Base-by-base conservation (phyloP, 192 early-diverging fungal species). In the Oehlia diaphana region DNA sequence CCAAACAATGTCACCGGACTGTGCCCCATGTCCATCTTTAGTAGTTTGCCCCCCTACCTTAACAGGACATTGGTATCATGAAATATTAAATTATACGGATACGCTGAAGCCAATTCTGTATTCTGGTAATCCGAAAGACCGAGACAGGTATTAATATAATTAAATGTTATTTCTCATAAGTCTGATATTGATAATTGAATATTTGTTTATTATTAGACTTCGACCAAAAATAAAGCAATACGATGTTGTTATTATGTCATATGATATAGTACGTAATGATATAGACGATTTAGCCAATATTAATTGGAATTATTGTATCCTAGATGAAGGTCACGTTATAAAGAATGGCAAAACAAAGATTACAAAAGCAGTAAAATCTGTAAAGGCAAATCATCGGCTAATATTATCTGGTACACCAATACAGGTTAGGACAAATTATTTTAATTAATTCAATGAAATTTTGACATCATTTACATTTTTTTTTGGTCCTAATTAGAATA, bases 291-390 rank as follows among this genome's bases (percentile, higher is more conserved):
- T 98, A 65, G 79, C 83, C 4, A 78, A 82, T 13, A 85, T 93
- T 47, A 81, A 88, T 72, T 99, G 94, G 93, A 98, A 98, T 84
- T 99, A 97, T 82, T 97, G 95, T 80, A 92, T 97, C 71, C 85
- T 99, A 63, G 98, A 99, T 83, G 98, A 99, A 87, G 98, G 98
- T 0, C 98, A 99, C 81, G 90, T 96, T 35, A 99, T 99, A 85
- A 96, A 96, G 81, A 99, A 99, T 78, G 92, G 94, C 10, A 89
- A 91, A 66, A 97, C 98, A 19, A 97, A 98, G 81, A 91, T 97
- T 28, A 98, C 98, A 7, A 92, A 94, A 80, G 95, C 98, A 0
- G 94, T 95, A 58, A 98, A 98, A 83, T 87, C 92, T n/a, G 82
- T 99, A 37, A 88, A 87, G 53, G 95, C 96, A 0, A 93, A 92